A percentile compares a stretch with the other conserved stretches of the same genome.
These are phyloP conservation scores for Cyberlindnera maritima DNA, from an alignment of 805 yeast species.

Conservation along the genomic window DNA sequence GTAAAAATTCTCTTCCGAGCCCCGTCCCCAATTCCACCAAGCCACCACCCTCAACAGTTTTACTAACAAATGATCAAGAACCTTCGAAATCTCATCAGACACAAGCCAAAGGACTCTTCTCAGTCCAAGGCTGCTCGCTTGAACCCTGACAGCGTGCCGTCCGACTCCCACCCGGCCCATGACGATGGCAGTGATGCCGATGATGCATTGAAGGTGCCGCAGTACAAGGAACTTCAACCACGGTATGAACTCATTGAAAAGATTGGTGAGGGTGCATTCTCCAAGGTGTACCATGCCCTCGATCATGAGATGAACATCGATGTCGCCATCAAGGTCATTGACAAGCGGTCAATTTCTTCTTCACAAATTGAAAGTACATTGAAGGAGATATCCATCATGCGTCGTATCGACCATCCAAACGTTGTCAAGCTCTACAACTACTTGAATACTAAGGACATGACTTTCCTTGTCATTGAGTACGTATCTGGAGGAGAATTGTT, in stretches of 20 bases:
- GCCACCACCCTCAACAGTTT: background rate
- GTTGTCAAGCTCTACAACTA: constrained; percentile 64
- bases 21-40: background rate
- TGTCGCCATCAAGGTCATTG: constrained; percentile 58
- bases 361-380: constrained; percentile 65
- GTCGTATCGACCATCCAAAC: constrained; percentile 61
- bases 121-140: background rate
- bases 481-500: constrained; percentile 76
- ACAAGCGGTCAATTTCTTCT: constrained; percentile 64
- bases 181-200: too few species aligned
- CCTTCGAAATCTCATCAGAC: constrained; percentile 14
- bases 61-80: constrained; percentile 10
- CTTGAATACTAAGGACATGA: constrained; percentile 57
- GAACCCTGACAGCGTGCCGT: background rate
- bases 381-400: constrained; percentile 78
- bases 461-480: constrained; percentile 42
- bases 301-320: constrained; percentile 21
- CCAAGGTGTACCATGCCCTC: constrained; percentile 66
- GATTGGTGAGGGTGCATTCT: constrained; percentile 84
- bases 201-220: constrained; percentile 7
- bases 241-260: constrained; percentile 41
- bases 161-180: background rate
- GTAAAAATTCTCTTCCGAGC: background rate
- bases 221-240: constrained; percentile 21
- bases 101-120: constrained; percentile 8